Conservation (phyloP, 139 green algal species). For the Pleodorina starrii region DNA sequence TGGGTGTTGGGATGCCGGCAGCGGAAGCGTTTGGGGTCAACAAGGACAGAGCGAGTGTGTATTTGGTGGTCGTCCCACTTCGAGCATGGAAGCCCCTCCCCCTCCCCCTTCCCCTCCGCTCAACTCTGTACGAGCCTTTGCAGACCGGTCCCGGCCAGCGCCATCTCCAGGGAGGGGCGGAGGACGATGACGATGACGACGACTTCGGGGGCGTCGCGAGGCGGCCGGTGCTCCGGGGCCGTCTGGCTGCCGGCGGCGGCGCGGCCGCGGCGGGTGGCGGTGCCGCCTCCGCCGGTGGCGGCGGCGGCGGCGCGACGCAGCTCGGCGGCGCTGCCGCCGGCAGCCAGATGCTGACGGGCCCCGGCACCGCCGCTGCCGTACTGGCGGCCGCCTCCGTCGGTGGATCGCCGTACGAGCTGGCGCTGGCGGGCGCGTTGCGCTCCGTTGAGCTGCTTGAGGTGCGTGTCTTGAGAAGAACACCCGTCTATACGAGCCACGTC, state of each 20-base stretch:
- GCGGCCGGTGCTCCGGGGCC: not conserved
- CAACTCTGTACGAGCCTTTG: no score
- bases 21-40: no score
- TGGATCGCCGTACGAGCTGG: not conserved
- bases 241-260: not conserved
- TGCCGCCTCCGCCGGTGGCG: not conserved
- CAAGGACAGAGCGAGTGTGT: no score
- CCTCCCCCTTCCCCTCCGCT: no score
- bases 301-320: not conserved
- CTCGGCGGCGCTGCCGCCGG: not conserved
- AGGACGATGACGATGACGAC: not conserved
- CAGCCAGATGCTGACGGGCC: constrained; percentile 31
- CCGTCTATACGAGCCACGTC: no score
- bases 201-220: not conserved
- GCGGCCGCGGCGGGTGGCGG: not conserved
- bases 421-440: not conserved
- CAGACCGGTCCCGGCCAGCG: no score
- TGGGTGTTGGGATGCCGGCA: no score
- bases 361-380: not conserved
- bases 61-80: no score
- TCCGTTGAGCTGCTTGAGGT: not conserved
- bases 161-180: not conserved
- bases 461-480: no score
- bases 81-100: no score
- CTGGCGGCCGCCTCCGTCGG: not conserved